Conservation (phyloP, 108 stramenopile species). For the Nannochloropsis oceanica region DNA sequence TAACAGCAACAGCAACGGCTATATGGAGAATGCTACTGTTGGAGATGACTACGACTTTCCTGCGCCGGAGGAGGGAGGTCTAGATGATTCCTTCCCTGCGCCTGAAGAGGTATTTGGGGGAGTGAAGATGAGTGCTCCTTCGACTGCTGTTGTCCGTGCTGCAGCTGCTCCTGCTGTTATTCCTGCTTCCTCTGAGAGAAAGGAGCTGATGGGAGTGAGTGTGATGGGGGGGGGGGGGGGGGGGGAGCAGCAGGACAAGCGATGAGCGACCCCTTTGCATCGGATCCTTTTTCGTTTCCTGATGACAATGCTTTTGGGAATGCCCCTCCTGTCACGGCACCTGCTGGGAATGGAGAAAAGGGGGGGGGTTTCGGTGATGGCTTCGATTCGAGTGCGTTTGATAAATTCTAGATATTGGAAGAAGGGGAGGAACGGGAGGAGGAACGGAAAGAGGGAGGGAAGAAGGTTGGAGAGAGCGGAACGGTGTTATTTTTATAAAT, state of each 20-base stretch:
- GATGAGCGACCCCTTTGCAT: neutral
- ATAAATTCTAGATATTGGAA: neutral
- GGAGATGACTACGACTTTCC: neutral
- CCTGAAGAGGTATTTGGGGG: neutral
- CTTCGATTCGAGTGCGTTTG: neutral
- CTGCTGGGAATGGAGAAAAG: neutral
- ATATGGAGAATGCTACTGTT: too few species aligned
- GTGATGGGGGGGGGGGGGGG: neutral
- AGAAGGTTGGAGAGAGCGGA: too few species aligned
- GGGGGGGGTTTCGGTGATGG: neutral
- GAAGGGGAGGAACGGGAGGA: neutral
- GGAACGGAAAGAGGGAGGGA: too few species aligned
- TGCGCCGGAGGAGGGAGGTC: neutral
- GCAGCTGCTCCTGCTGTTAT: too few species aligned
- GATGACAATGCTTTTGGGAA: neutral
- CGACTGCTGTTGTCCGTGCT: too few species aligned
- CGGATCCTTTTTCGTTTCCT: neutral
- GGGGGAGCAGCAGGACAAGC: neutral
- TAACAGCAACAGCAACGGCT: too few species aligned
- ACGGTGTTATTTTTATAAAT: too few species aligned
- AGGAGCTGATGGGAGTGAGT: too few species aligned
- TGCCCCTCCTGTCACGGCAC: neutral
- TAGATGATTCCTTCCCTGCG: neutral
- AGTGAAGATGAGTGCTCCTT: neutral
- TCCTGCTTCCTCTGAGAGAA: too few species aligned